Evolutionary conservation across 75 land plant genomes (phyloP).

Genomic region (Larix kaempferi): DNA sequence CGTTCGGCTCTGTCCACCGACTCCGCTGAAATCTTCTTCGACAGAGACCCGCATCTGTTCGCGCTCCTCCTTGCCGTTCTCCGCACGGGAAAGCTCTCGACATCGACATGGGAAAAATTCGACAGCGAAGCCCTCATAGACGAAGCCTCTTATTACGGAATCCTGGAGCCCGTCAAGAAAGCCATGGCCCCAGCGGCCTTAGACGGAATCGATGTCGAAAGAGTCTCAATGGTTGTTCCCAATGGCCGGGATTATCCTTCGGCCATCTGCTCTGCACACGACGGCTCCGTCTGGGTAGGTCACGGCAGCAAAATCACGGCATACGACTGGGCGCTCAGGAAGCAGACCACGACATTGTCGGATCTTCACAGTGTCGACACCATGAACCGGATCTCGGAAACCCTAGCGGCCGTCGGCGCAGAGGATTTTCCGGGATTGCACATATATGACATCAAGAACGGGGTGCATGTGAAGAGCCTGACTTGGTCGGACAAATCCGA

Average conservation of each 20-base stretch:
- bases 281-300: conserved; percentile 76
- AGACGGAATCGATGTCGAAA: conserved; percentile 54
- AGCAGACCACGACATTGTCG: conserved; percentile 58
- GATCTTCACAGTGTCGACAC: conserved; percentile 58
- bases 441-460: conserved; percentile 15
- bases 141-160: conserved; percentile 75
- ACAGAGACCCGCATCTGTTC: conserved; percentile 80
- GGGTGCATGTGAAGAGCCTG: conserved; percentile 37
- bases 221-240: conserved; percentile 39
- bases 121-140: conserved; percentile 49
- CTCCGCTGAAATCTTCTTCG: conserved; percentile 48
- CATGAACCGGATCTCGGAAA: conserved; percentile 36
- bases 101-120: conserved; percentile 24
- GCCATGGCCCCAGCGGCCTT: conserved; percentile 39
- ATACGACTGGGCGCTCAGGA: conserved; percentile 71
- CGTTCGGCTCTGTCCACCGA: conserved; percentile 14
- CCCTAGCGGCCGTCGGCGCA: conserved; percentile 63
- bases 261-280: conserved; percentile 37
- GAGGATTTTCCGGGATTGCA: neutral
- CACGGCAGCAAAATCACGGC: conserved; percentile 82
- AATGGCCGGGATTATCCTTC: conserved; percentile 71
- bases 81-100: conserved; percentile 34
- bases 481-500: conserved; percentile 75
- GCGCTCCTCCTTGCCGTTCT: conserved; percentile 59
- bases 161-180: conserved; percentile 31